These are phyloP conservation scores for Aphanoascus verrucosus DNA, from an alignment of 2,329 filamentous ascomycete species.

Conservation along the genomic window DNA sequence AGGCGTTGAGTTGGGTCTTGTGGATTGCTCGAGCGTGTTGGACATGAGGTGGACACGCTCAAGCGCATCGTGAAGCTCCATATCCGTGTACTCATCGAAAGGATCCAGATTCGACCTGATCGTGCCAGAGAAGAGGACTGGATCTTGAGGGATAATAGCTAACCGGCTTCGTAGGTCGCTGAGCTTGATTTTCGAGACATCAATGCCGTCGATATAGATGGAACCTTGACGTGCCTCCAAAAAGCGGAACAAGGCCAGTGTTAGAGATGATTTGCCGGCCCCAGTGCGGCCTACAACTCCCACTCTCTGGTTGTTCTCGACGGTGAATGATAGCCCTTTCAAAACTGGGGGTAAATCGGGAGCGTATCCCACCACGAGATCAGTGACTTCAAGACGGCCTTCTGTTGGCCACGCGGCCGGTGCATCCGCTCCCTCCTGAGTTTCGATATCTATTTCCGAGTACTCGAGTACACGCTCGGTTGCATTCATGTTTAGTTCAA, in stretches of 20 bases:
- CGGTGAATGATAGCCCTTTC: slow-evolving; percentile 56
- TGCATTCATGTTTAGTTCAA: slow-evolving; percentile 71
- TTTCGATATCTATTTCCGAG: slow-evolving; percentile 56
- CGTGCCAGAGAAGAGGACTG: slow-evolving; percentile 70
- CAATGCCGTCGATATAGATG: slow-evolving; percentile 61
- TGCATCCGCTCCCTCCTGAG: slow-evolving; percentile 49
- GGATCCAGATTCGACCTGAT: slow-evolving; percentile 67
- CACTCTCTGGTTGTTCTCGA: slow-evolving; percentile 57
- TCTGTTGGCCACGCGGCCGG: slow-evolving; percentile 66
- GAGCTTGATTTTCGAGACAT: slow-evolving; percentile 61
- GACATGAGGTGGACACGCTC: slow-evolving; percentile 57
- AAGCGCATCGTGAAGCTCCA: slow-evolving; percentile 58
- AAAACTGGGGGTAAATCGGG: slow-evolving; percentile 60
- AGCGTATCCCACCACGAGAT: slow-evolving; percentile 63
- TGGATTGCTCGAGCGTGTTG: slow-evolving; percentile 26
- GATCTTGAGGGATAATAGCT: slow-evolving; percentile 74
- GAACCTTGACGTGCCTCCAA: slow-evolving; percentile 56
- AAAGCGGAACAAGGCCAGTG: slow-evolving; percentile 67
- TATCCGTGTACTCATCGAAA: slow-evolving; percentile 59
- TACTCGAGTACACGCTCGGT: slow-evolving; percentile 69
- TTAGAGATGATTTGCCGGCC: slow-evolving; percentile 66
- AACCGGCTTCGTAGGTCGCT: slow-evolving; percentile 61
- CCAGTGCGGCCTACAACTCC: slow-evolving; percentile 71
- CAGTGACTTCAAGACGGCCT: slow-evolving; percentile 60
- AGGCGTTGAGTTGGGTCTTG: slow-evolving; percentile 1